Evolutionary conservation across 208 protist species (phyloP).

Genomic region (Leishmania braziliensis): DNA sequence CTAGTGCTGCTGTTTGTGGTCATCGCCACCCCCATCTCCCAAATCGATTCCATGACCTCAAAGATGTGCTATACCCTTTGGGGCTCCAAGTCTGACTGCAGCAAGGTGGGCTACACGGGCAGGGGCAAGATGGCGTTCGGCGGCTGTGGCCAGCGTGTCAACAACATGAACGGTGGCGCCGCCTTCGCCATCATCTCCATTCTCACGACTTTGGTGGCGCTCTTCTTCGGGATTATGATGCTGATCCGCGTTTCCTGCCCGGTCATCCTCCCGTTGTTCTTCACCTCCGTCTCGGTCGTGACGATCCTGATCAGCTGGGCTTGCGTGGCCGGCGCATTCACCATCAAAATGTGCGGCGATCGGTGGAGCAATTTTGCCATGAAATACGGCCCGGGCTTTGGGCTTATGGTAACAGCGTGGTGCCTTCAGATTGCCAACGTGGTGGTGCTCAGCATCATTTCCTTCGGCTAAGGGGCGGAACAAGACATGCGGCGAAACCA

Average conservation of each 20-base stretch:
- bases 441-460: conserved; percentile 3
- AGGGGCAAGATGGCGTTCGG: conserved; percentile 19
- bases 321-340: conserved; percentile 7
- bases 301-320: conserved; percentile 25
- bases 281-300: conserved; percentile 22
- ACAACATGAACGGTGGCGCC: conserved; percentile 38
- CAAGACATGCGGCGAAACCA: neutral
- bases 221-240: conserved; percentile 35
- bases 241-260: conserved; percentile 17
- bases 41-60: conserved; percentile 1
- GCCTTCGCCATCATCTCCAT: conserved; percentile 47
- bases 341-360: neutral
- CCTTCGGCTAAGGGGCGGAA: neutral
- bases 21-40: conserved; percentile 14
- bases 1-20: conserved; percentile 37
- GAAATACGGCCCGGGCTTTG: conserved; percentile 24
- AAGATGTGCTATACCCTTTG: conserved; percentile 12
- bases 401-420: conserved; percentile 28
- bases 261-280: conserved; percentile 23
- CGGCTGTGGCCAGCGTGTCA: conserved; percentile 14
- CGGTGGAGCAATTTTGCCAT: neutral
- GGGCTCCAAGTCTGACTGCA: neutral
- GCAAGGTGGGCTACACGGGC: neutral
- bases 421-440: conserved; percentile 19
- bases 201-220: conserved; percentile 29